phyloP scores from a whole-genome alignment of 495 filamentous ascomycete species.

The Annulohypoxylon stygium region DNA sequence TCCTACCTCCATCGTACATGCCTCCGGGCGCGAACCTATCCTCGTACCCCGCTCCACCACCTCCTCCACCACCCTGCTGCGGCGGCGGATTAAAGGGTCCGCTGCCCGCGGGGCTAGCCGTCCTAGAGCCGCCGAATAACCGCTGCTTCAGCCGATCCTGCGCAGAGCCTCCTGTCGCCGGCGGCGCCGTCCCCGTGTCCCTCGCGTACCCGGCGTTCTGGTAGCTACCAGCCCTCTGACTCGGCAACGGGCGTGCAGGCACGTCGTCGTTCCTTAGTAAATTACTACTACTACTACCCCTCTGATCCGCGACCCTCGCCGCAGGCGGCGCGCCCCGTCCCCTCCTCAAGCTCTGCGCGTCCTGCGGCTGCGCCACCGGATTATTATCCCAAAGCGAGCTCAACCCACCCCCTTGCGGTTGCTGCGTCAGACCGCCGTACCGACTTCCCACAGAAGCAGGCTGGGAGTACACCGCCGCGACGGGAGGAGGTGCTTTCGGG shows the following conservation, averaged over 20 bases:
- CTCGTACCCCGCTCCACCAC: conserved; percentile 57
- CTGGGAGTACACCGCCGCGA: conserved; percentile 65
- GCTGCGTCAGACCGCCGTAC: conserved; percentile 62
- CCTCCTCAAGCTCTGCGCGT: conserved; percentile 70
- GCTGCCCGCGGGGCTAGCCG: conserved; percentile 55
- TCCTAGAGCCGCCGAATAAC: conserved; percentile 62
- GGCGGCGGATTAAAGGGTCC: conserved; percentile 58
- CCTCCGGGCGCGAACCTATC: conserved; percentile 60
- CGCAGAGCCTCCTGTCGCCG: conserved; percentile 55
- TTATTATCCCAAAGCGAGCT: conserved; percentile 87
- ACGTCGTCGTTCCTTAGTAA: conserved; percentile 53
- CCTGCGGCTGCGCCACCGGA: conserved; percentile 55
- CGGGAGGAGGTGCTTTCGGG: conserved; percentile 75
- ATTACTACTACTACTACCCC: conserved; percentile 51
- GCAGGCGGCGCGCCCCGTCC: conserved; percentile 52
- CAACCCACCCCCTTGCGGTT: conserved; percentile 59
- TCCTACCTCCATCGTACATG: conserved; percentile 53
- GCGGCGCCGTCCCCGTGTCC: conserved; percentile 53
- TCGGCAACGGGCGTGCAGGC: conserved; percentile 72
- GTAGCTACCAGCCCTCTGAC: conserved; percentile 79
- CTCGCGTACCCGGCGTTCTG: conserved; percentile 61
- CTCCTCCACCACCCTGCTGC: conserved; percentile 46
- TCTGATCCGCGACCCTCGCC: conserved; percentile 45
- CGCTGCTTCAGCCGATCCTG: conserved; percentile 66
- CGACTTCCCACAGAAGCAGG: conserved; percentile 62